These are phyloP conservation scores for Catharanthus roseus DNA, from an alignment of 257 asterid genomes.

Conservation along the genomic window DNA sequence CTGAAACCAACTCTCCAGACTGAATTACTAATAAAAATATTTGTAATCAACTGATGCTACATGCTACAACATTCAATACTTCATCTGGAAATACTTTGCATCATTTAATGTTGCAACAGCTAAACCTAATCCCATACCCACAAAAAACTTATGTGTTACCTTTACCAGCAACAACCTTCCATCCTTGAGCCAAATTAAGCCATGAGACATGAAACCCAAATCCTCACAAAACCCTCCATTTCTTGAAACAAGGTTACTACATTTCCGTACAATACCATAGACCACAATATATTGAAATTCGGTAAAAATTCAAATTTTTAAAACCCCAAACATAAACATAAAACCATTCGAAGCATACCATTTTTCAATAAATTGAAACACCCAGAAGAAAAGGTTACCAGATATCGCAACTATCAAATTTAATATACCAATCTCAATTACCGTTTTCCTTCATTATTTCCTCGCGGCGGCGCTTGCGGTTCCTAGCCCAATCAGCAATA, in stretches of 20 bases:
- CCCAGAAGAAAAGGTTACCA: neutral
- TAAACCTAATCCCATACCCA: neutral
- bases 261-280: neutral
- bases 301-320: neutral
- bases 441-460: slow-evolving; percentile 45
- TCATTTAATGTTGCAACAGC: neutral
- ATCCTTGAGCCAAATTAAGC: neutral
- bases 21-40: neutral
- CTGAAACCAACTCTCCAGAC: neutral
- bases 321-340: too few species aligned
- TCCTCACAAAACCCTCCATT: neutral
- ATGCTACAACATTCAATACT: too few species aligned
- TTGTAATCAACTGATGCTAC: neutral
- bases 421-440: slow-evolving; percentile 16
- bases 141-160: neutral
- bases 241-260: neutral
- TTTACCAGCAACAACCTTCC: neutral
- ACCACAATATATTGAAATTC: neutral
- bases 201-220: neutral
- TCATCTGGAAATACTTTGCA: neutral
- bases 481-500: slow-evolving; percentile 54
- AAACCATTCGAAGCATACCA: neutral
- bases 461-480: slow-evolving; percentile 73
- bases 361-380: neutral
- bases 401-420: neutral